Evolutionary conservation across 768 basidiomycete genomes (phyloP), one percentile per base, ranked within the genome.

Genomic region (Kwoniella pini): DNA sequence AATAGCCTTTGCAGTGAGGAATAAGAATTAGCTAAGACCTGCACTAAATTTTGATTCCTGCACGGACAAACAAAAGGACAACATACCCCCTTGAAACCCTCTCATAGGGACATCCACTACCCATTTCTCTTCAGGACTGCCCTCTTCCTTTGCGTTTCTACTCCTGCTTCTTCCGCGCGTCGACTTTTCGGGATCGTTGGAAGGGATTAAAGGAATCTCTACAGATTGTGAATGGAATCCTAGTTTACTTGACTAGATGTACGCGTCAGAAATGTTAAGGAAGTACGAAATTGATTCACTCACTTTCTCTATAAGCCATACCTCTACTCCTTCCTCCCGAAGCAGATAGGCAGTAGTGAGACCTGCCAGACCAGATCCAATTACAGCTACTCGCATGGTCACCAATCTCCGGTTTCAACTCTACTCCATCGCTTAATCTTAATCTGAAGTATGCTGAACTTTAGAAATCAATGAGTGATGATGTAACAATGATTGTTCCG

Each of bases 21-120:
- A n/a, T n/a, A n/a, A n/a, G n/a, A n/a, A n/a, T n/a, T n/a, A n/a
- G n/a, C n/a, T n/a, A n/a, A n/a, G n/a, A n/a, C n/a, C n/a, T n/a
- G n/a, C n/a, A n/a, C n/a, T n/a, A n/a, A n/a, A n/a, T n/a, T n/a
- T n/a, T n/a, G n/a, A n/a, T n/a, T n/a, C n/a, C n/a, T n/a, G n/a
- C n/a, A n/a, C n/a, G n/a, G n/a, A 31, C 61, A 48, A 59, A 49
- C 30, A 13, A 48, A 21, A 31, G 60, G 40, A 48, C 33, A 28
- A 63, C 83, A 51, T 55, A 86, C 88, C 87, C 79, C 86, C 86
- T 81, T 90, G 88, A 71, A 90, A 90, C 0, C 86, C 86, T 39
- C 89, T 80, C 89, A 90, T 90, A 0, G 89, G 89, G 0, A 89
- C 88, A 70, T 90, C 88, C 2, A 90, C 81, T n/a, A 72, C 58